phyloP scores from a whole-genome alignment of 192 early-diverging fungal species.

The Coemansia sp. region DNA sequence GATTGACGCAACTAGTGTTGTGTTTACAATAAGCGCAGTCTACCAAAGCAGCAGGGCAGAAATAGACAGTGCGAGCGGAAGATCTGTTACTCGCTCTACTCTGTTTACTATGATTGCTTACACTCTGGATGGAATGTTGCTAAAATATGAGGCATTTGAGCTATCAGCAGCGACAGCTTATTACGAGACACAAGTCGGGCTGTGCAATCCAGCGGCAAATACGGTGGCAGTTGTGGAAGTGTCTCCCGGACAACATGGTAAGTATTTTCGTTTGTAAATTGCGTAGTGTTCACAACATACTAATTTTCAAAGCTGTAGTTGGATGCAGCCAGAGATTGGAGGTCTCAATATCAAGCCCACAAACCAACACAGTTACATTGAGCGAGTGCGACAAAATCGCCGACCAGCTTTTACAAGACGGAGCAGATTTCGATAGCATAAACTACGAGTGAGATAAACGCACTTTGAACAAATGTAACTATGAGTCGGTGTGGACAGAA shows the following conservation, averaged over 20 bases:
- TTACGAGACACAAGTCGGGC: conserved; percentile 27
- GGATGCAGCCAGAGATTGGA: conserved; percentile 21
- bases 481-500: background rate
- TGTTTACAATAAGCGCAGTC: conserved; percentile 21
- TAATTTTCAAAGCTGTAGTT: conserved; percentile 7
- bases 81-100: background rate
- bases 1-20: conserved; percentile 24
- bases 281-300: background rate
- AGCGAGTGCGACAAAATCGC: background rate
- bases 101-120: conserved; percentile 25
- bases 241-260: conserved; percentile 34
- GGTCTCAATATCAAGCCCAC: background rate
- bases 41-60: background rate
- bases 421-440: background rate
- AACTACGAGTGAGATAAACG: conserved; percentile 3
- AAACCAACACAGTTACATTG: no score
- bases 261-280: background rate
- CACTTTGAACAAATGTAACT: no score
- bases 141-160: conserved; percentile 31
- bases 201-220: conserved; percentile 29
- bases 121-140: conserved; percentile 27
- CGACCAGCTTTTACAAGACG: background rate
- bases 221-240: conserved; percentile 28
- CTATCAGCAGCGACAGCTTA: conserved; percentile 2
- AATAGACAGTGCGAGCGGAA: background rate